Base-by-base conservation (phyloP, 2,329 filamentous ascomycete genomes). In the Cytospora piceicola region DNA sequence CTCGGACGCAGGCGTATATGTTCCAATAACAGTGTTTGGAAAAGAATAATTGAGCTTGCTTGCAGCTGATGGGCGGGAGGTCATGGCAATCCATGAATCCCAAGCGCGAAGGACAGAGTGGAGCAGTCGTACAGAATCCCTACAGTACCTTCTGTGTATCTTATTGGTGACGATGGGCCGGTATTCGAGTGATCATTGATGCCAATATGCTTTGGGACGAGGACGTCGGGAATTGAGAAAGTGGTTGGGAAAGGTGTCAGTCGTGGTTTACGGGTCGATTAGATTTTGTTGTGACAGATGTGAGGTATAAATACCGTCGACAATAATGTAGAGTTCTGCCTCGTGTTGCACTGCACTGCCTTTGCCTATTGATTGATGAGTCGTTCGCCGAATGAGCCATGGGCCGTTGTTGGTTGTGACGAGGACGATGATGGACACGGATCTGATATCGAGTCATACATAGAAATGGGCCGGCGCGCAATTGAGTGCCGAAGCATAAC, bases 111-210 rank as follows among this genome's bases (percentile, higher is more conserved):
- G 20, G 36, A 52, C 24, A 20, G 32, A 27, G 46, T 24, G 5
- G 20, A 30, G 51, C 30, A 29, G 58, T 32, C 30, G 30, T 14
- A 46, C 20, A 20, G 20, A 46, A n/a, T n/a, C n/a, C 3, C n/a
- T 4, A 27, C 20, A 24, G 60, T 62, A 62, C 60, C 60, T 63
- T 29, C 22, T 36, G 52, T 29, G 27, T 29, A 27, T 51, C n/a
- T n/a, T n/a, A 63, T 6, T 27, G 20, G 39, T 36, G 39, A 27
- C 53, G 51, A 63, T 56, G 60, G 7, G 3, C n/a, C 46, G 46
- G 46, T 63, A 63, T 63, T 64, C 61, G 61, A 34, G 61, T 64
- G 61, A 64, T 53, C 61, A 64, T 64, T 64, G 61, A 59, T 30
- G 61, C 55, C 57, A 34, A 53, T 34, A 32, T 42, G 32, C 54